A percentile compares a stretch with the other conserved stretches of the same genome.
Evolutionary conservation across 805 yeast species (phyloP).

Genomic region (Saturnispora gosingensis): DNA sequence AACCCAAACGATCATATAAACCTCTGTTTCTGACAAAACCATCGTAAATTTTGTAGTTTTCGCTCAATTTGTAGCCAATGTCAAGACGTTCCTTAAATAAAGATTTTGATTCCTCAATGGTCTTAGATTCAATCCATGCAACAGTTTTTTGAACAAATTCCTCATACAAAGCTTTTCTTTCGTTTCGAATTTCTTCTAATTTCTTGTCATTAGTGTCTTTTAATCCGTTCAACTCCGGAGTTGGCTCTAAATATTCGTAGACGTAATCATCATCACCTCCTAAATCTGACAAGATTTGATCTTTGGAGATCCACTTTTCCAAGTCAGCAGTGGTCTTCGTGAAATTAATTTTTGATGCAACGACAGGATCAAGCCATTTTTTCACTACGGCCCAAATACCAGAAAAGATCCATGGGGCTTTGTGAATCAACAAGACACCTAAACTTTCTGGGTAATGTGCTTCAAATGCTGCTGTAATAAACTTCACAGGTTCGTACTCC

Average conservation of each 20-base stretch:
- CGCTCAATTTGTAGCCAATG: constrained; percentile 43
- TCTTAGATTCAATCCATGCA: constrained; percentile 66
- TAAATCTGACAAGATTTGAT: constrained; percentile 55
- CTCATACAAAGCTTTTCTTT: constrained; percentile 46
- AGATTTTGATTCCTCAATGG: constrained; percentile 37
- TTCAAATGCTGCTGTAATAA: constrained; percentile 81
- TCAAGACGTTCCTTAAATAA: constrained; percentile 46
- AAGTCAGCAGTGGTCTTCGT: constrained; percentile 65
- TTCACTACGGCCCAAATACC: constrained; percentile 92
- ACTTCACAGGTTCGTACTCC: constrained; percentile 88
- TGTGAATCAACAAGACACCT: constrained; percentile 76
- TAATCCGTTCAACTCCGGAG: constrained; percentile 45
- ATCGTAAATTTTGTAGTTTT: constrained; percentile 62
- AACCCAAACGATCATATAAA: constrained; percentile 67
- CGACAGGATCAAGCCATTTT: constrained; percentile 95
- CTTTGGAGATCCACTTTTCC: constrained; percentile 46
- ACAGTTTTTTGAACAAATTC: constrained; percentile 56
- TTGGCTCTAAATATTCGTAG: constrained; percentile 54
- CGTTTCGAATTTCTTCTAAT: constrained; percentile 28
- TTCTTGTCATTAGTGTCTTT: constrained; percentile 32
- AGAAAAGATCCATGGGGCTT: constrained; percentile 95
- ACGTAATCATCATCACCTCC: constrained; percentile 66
- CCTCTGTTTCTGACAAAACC: constrained; percentile 77
- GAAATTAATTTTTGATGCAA: constrained; percentile 82
- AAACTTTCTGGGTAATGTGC: constrained; percentile 94